Evolutionary conservation across 2,329 filamentous ascomycete genomes (phyloP).

Genomic region (Aureobasidium sp.): DNA sequence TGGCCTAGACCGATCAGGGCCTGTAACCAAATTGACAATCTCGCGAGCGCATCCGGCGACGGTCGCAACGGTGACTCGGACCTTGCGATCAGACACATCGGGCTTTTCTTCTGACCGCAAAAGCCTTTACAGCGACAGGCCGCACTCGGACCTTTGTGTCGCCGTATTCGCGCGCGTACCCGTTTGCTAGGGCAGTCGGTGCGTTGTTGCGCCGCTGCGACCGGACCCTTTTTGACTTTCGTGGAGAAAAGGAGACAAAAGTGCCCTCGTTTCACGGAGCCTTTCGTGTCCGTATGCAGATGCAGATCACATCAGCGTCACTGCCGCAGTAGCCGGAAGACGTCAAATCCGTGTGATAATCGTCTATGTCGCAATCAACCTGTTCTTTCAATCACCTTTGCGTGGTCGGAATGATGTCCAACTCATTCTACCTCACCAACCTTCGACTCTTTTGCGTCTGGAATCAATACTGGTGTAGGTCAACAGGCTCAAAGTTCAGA

Average conservation of each 20-base stretch:
- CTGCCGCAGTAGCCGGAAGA: slow-evolving; percentile 2
- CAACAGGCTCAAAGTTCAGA: neutral
- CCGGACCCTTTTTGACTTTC: neutral
- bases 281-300: neutral
- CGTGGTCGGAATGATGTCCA: neutral
- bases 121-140: neutral
- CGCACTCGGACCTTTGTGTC: slow-evolving; percentile 10
- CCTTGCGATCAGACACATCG: neutral
- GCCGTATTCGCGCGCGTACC: neutral
- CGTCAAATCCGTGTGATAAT: neutral
- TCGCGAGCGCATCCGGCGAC: slow-evolving; percentile 6
- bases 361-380: neutral
- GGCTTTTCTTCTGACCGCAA: slow-evolving; percentile 2
- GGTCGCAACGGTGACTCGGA: slow-evolving; percentile 8
- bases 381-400: neutral
- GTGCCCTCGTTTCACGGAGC: neutral
- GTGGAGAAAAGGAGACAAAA: neutral
- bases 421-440: neutral
- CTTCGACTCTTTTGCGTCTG: neutral
- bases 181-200: neutral
- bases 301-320: slow-evolving; percentile 12
- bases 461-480: neutral
- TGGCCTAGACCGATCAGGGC: neutral
- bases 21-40: slow-evolving; percentile 9
- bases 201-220: neutral